Conservation (phyloP, 129 eudicot genomes). For the Lactuca sativa region DNA sequence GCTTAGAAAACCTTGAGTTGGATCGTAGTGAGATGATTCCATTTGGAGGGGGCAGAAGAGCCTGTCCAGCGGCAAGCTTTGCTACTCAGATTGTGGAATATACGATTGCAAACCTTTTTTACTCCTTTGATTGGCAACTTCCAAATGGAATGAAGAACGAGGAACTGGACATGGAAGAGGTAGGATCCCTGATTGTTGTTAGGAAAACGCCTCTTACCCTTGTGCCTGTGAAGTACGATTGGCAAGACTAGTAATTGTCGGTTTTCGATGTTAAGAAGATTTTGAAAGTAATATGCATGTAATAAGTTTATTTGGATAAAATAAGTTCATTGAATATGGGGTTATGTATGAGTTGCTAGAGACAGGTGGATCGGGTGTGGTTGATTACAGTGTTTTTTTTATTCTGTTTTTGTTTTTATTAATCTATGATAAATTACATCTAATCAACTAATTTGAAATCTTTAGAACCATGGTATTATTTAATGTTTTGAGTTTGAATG, state of each 20-base stretch:
- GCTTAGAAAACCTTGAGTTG: constrained; percentile 31
- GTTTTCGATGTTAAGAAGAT: too few species aligned
- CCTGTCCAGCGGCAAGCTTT: constrained; percentile 33
- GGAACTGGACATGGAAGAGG: constrained; percentile 38
- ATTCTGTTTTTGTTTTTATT: too few species aligned
- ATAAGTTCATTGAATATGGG: too few species aligned
- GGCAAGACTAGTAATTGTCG: neutral
- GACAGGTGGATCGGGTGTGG: too few species aligned
- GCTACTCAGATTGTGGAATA: constrained; percentile 14
- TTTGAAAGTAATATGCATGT: too few species aligned
- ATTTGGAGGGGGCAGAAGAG: constrained; percentile 45
- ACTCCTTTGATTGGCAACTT: constrained; percentile 39
- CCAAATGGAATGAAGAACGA: constrained; percentile 30
- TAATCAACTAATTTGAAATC: too few species aligned
- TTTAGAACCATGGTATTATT: too few species aligned
- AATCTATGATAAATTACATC: too few species aligned
- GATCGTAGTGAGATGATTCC: constrained; percentile 45
- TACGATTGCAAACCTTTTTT: constrained; percentile 30
- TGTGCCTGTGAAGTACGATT: constrained; percentile 19
- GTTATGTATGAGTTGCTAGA: too few species aligned
- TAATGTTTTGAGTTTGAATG: too few species aligned
- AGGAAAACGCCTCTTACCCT: constrained; percentile 25
- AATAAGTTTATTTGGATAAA: too few species aligned
- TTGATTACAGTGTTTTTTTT: too few species aligned
- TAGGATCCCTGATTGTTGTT: constrained; percentile 14